Evolutionary conservation across 2,329 filamentous ascomycete genomes (phyloP).

Genomic region (Fusarium poae): DNA sequence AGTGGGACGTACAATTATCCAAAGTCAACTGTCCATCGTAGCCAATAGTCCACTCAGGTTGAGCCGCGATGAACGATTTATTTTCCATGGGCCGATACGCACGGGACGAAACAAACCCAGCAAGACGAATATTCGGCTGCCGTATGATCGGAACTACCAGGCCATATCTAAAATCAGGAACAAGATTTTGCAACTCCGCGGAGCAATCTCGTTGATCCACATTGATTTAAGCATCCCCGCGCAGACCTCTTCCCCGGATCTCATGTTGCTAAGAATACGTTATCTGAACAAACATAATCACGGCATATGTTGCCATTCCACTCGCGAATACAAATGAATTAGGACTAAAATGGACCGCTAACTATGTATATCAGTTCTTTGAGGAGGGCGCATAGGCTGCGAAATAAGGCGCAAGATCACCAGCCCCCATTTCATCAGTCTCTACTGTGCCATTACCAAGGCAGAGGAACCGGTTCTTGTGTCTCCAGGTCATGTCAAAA

Average conservation of each 20-base stretch:
- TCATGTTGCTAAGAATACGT: no score
- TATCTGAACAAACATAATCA: no score
- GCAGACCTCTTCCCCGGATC: not conserved
- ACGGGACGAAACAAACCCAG: no score
- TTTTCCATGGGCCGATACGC: not conserved
- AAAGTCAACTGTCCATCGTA: no score
- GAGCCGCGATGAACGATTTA: not conserved
- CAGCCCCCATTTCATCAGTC: constrained; percentile 2
- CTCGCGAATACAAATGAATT: not conserved
- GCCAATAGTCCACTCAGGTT: no score
- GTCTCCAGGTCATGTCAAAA: not conserved
- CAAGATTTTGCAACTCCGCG: constrained; percentile 17
- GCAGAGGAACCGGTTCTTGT: constrained; percentile 8
- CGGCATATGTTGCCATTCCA: no score
- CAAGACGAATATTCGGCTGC: not conserved
- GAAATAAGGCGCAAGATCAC: constrained; percentile 12
- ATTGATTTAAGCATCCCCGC: constrained; percentile 16
- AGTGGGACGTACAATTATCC: no score
- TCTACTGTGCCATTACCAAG: constrained; percentile 11
- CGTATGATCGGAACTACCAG: constrained; percentile 27
- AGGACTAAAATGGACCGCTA: rapidly evolving
- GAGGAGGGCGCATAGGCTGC: not conserved
- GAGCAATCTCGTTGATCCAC: constrained; percentile 13
- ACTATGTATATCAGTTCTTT: not conserved
- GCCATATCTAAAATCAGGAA: constrained; percentile 14